A percentile compares a stretch with the other conserved stretches of the same genome.
Conservation (phyloP, 2,329 filamentous ascomycete genomes). For the Fusarium sp. region DNA sequence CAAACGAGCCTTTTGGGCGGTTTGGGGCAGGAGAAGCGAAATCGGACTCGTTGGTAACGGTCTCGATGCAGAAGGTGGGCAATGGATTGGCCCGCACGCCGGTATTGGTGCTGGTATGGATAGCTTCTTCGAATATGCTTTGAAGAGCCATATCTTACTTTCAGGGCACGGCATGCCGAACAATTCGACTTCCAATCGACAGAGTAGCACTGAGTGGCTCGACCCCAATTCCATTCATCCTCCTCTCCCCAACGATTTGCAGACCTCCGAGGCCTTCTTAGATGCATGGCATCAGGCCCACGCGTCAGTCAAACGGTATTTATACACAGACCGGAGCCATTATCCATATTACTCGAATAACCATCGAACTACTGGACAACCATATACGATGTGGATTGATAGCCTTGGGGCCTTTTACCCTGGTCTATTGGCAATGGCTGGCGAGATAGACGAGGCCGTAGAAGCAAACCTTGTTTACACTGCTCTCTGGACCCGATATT, state of each 20-base stretch:
- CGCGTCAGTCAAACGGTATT: constrained; percentile 86
- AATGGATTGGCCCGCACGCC: constrained; percentile 90
- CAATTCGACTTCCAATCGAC: constrained; percentile 55
- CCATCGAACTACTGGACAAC: constrained; percentile 87
- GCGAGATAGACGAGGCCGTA: constrained; percentile 90
- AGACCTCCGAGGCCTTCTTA: constrained; percentile 83
- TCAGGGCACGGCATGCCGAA: constrained; percentile 78
- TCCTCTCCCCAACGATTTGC: constrained; percentile 73
- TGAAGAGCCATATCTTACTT: constrained; percentile 92
- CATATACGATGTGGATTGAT: constrained; percentile 94
- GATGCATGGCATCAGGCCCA: constrained; percentile 88
- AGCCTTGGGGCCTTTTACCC: constrained; percentile 96
- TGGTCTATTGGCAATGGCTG: constrained; percentile 85
- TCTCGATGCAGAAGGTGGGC: constrained; percentile 89
- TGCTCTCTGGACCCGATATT: constrained; percentile 93
- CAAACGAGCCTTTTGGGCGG: constrained; percentile 95
- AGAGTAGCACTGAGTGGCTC: constrained; percentile 63
- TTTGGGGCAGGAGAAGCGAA: constrained; percentile 89
- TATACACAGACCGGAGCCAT: constrained; percentile 82
- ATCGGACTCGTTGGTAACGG: constrained; percentile 91
- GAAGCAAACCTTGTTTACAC: constrained; percentile 92
- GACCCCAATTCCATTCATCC: constrained; percentile 73
- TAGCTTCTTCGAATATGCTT: constrained; percentile 98
- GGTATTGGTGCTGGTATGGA: constrained; percentile 97
- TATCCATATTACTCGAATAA: constrained; percentile 95